These are phyloP conservation scores for Elsinoe australis DNA, from an alignment of 2,329 filamentous ascomycete species.

Conservation along the genomic window DNA sequence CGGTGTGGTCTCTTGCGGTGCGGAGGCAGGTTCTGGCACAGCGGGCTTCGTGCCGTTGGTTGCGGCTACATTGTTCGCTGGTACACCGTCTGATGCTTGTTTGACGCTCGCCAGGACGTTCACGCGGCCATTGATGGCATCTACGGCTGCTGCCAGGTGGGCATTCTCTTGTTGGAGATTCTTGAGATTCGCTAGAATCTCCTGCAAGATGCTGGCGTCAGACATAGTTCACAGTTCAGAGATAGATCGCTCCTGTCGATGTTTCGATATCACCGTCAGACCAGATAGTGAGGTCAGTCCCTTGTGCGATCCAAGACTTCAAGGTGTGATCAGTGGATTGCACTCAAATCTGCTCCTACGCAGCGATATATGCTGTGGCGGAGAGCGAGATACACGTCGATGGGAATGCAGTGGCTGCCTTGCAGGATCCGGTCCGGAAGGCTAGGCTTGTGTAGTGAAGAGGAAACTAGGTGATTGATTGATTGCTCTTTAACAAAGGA, in stretches of 20 bases:
- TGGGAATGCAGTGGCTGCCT: no score
- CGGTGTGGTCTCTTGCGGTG: constrained; percentile 3
- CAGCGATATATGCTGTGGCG: no score
- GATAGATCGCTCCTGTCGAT: background rate
- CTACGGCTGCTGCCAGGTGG: constrained; percentile 49
- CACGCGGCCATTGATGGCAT: constrained; percentile 54
- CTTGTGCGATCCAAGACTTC: no score
- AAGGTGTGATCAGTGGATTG: no score
- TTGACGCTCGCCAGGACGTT: constrained; percentile 54
- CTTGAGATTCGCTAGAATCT: constrained; percentile 50
- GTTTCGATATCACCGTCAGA: background rate
- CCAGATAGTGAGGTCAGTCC: no score
- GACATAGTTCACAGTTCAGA: background rate
- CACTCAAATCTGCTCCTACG: no score
- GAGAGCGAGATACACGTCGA: no score
- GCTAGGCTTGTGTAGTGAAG: no score
- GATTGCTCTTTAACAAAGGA: background rate
- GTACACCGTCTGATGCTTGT: constrained; percentile 46
- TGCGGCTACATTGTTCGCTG: constrained; percentile 26
- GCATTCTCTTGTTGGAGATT: constrained; percentile 50
- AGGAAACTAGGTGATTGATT: no score
- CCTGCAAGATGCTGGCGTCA: constrained; percentile 37
- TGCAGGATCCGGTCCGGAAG: no score
- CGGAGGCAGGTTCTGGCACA: background rate
- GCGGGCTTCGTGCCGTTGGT: constrained; percentile 7